Evolutionary conservation across 345 rosid species (phyloP).

Genomic region (Bretschneidera sinensis): DNA sequence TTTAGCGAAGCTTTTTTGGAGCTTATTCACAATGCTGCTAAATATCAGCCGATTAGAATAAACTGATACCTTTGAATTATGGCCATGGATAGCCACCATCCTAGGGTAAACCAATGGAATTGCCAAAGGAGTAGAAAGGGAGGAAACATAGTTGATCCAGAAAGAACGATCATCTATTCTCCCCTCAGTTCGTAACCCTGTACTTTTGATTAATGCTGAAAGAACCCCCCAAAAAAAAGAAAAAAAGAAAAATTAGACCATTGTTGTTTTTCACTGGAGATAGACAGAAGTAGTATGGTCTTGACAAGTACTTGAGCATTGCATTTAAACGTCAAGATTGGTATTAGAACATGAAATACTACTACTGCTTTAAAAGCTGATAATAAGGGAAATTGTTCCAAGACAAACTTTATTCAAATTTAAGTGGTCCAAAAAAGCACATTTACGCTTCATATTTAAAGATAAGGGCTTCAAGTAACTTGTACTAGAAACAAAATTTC

Average conservation of each 20-base stretch:
- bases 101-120: constrained; percentile 74
- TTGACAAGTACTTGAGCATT: too few relatives aligned
- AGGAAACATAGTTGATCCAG: constrained; percentile 59
- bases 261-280: too few relatives aligned
- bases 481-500: not conserved
- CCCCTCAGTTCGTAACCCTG: constrained; percentile 60
- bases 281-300: too few relatives aligned
- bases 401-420: too few relatives aligned
- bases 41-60: not conserved
- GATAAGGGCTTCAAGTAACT: not conserved
- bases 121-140: constrained; percentile 54
- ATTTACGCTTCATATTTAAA: not conserved
- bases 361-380: not conserved
- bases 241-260: not conserved
- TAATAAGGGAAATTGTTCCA: too few relatives aligned
- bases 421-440: not conserved
- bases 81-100: constrained; percentile 65
- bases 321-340: too few relatives aligned
- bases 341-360: not conserved
- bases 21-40: constrained; percentile 7
- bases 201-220: constrained; percentile 72
- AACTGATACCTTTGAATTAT: constrained; percentile 44
- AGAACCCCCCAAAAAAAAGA: too few relatives aligned
- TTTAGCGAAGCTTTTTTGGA: not conserved
- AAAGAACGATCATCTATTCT: constrained; percentile 80